These are phyloP conservation scores for Candida tropicalis DNA, from an alignment of 1,139 yeast species.

Conservation along the genomic window DNA sequence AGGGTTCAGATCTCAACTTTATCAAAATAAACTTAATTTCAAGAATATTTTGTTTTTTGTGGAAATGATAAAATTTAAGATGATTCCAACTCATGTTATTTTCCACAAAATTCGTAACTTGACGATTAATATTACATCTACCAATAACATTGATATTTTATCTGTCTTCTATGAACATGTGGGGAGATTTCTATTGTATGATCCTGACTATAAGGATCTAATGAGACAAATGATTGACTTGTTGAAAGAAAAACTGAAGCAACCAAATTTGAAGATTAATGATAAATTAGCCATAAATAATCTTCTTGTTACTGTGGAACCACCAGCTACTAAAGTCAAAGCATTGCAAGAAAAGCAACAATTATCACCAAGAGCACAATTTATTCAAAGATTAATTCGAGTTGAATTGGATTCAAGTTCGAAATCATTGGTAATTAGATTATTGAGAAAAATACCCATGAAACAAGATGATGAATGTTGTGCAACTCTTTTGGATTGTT, in stretches of 20 bases:
- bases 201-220: constrained; percentile 58
- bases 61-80: constrained; percentile 76
- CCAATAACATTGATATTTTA: constrained; percentile 66
- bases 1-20: constrained; percentile 62
- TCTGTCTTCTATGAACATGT: constrained; percentile 71
- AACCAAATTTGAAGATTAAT: constrained; percentile 52
- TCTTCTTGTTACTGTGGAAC: constrained; percentile 61
- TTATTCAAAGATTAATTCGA: constrained; percentile 51
- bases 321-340: constrained; percentile 46
- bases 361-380: constrained; percentile 47
- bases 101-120: constrained; percentile 70
- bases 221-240: constrained; percentile 68
- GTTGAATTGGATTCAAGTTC: constrained; percentile 51
- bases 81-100: constrained; percentile 70
- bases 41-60: constrained; percentile 64
- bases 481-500: constrained; percentile 49
- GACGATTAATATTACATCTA: constrained; percentile 51
- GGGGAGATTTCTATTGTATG: constrained; percentile 68
- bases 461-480: constrained; percentile 38
- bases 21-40: constrained; percentile 53
- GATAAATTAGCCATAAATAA: constrained; percentile 64
- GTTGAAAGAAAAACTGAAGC: constrained; percentile 53
- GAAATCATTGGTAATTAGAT: constrained; percentile 33
- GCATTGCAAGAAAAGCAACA: constrained; percentile 23
- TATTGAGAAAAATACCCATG: constrained; percentile 54